Base-by-base conservation (phyloP, 129 eudicot species). In the Flaveria linearis region DNA sequence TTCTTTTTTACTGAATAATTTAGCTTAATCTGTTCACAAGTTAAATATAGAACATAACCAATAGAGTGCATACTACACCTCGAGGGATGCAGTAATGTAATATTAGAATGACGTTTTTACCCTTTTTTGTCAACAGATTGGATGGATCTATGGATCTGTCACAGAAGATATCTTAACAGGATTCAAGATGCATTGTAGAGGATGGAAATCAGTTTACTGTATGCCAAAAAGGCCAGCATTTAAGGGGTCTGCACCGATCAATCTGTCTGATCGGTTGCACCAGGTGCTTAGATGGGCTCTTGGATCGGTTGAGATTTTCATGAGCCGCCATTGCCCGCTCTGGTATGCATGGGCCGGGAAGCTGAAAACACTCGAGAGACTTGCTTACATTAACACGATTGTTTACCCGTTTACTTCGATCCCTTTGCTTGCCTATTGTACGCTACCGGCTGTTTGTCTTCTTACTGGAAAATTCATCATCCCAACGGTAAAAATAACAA, bases 261-360 rank as follows among this genome's bases (percentile, higher is more conserved):
- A 94, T 81, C 75, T 94, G 63, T 91, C 98, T 13, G 98, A 94
- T 60, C 68, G 98, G 84, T 82, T 94, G 93, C 98, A 94, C 82
- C 98, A 94, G 75, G 98, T 94, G 68, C 85, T 91, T 71, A 84
- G 98, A 66, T 94, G 98, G 98, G 98, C 98, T 87, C 96, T 94
- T 61, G 98, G 98, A 51, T 94, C 98, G 3, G 96, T 94, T 72
- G 98, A 94, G 76, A 94, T 94, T 62, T 94, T 94, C 85, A 80
- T 94, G 78, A 94, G 98, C 68, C 91, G 97, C 9, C 98, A 94
- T 82, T 94, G 98, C 81, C 98, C 98, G 0, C 89, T 94, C 43
- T 94, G 98, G 98, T 94, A 94, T 28, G 98, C 84, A 2, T 94
- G 81, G 71, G 98, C 96, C 3, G 98, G 98, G 49, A 94, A 94